These are phyloP conservation scores for Begonia fuchsioides DNA, from an alignment of 306 rosid species.

Conservation along the genomic window DNA sequence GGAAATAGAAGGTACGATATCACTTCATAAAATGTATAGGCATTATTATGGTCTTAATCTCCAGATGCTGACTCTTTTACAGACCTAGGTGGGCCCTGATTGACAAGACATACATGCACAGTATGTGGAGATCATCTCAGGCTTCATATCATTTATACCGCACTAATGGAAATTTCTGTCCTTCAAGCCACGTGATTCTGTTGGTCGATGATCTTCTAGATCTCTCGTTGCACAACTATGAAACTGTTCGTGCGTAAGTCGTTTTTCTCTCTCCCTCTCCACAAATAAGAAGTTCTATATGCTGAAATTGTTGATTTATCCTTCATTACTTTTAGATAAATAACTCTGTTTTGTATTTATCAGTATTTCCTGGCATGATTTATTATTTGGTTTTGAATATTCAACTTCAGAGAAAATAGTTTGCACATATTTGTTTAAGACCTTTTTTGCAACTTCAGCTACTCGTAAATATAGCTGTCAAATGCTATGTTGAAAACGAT, in stretches of 20 bases:
- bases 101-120: slow-evolving; percentile 95
- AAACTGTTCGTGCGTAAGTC: slow-evolving; percentile 91
- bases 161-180: slow-evolving; percentile 46
- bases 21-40: slow-evolving; percentile 10
- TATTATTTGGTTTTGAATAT: background rate
- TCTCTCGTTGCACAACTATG: slow-evolving; percentile 79
- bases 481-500: too few species aligned
- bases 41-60: slow-evolving; percentile 5
- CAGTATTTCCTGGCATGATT: background rate
- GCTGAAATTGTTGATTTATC: slow-evolving; percentile 1
- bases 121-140: slow-evolving; percentile 97
- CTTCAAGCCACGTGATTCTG: slow-evolving; percentile 65
- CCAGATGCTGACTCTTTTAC: slow-evolving; percentile 11
- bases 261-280: slow-evolving; percentile 4
- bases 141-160: slow-evolving; percentile 84
- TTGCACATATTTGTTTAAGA: too few species aligned
- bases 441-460: too few species aligned
- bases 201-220: slow-evolving; percentile 74
- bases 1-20: slow-evolving; percentile 72
- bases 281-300: background rate
- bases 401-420: too few species aligned
- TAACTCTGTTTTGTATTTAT: slow-evolving; percentile 2
- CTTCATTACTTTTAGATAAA: background rate
- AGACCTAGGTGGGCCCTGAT: slow-evolving; percentile 99
- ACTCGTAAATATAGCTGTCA: too few species aligned